phyloP scores from a whole-genome alignment of 2,329 filamentous ascomycete species.

The Trichoderma arundinaceum region DNA sequence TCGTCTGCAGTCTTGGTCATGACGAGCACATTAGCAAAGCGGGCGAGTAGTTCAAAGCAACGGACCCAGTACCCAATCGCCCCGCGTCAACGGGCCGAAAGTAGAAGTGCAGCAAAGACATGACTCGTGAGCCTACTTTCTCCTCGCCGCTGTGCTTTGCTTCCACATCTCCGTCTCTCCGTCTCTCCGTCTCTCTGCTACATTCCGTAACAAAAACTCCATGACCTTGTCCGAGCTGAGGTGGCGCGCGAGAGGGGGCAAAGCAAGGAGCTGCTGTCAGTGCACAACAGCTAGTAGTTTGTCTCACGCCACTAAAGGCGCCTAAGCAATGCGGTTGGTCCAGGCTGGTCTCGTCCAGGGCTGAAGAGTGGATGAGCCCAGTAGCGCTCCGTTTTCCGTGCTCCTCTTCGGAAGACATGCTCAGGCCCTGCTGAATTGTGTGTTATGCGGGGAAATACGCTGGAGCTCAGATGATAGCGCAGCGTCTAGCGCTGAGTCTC shows the following conservation, averaged over 20 bases:
- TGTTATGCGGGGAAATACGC: conserved; percentile 26
- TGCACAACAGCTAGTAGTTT: conserved; percentile 30
- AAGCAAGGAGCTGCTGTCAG: conserved; percentile 30
- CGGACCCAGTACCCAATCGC: neutral
- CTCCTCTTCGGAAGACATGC: conserved; percentile 23
- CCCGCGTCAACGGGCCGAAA: conserved; percentile 25
- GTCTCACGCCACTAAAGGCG: conserved; percentile 26
- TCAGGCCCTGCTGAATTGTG: conserved; percentile 7
- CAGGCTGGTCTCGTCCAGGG: conserved; percentile 20
- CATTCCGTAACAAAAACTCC: neutral
- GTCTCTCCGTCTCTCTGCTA: neutral
- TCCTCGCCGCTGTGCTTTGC: neutral
- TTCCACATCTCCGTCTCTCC: neutral
- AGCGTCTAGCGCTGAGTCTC: conserved; percentile 18
- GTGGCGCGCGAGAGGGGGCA: conserved; percentile 27
- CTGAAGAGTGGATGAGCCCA: conserved; percentile 26
- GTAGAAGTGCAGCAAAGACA: conserved; percentile 2
- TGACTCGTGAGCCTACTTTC: conserved; percentile 6
- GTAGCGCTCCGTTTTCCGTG: conserved; percentile 13
- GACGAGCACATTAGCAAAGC: conserved; percentile 12
- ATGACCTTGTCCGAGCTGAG: conserved; percentile 10
- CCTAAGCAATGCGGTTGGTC: conserved; percentile 22
- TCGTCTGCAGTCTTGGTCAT: conserved; percentile 6
- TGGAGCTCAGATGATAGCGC: conserved; percentile 7
- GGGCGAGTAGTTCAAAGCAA: neutral